Evolutionary conservation across 2,329 filamentous ascomycete species (phyloP).

Genomic region (Ophiocordyceps camponoti-saundersi): DNA sequence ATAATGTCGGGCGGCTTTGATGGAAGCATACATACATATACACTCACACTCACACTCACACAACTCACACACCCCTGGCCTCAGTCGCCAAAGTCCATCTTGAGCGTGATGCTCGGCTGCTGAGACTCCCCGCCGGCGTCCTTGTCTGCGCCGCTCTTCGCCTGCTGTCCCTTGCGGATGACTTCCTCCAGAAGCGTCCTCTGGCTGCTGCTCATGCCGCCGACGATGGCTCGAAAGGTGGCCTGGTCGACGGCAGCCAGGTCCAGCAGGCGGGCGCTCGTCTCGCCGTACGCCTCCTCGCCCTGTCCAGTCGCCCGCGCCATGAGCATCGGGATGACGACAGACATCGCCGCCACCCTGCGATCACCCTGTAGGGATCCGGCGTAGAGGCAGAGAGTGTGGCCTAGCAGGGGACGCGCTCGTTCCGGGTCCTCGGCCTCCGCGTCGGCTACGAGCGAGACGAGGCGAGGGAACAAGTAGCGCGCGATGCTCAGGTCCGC

Average conservation of each 20-base stretch:
- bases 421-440: conserved; percentile 66
- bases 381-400: conserved; percentile 61
- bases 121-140: conserved; percentile 24
- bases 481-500: conserved; percentile 60
- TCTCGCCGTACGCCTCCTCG: conserved; percentile 48
- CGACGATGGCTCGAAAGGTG: conserved; percentile 60
- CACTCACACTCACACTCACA: not conserved
- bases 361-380: conserved; percentile 26
- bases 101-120: conserved; percentile 75
- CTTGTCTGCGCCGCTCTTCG: conserved; percentile 21
- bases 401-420: conserved; percentile 51
- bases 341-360: conserved; percentile 46
- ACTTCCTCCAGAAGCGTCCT: conserved; percentile 68
- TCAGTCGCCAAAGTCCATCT: conserved; percentile 68
- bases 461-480: conserved; percentile 55
- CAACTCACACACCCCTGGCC: no score
- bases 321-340: conserved; percentile 65
- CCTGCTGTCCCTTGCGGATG: conserved; percentile 45
- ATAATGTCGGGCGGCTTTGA: not conserved
- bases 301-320: conserved; percentile 51
- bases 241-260: conserved; percentile 59
- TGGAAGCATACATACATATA: not conserved
- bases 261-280: conserved; percentile 60
- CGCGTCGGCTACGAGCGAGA: conserved; percentile 56
- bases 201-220: conserved; percentile 50